Conservation (phyloP, 768 basidiomycete genomes). For the Cystobasidium onofrii region DNA sequence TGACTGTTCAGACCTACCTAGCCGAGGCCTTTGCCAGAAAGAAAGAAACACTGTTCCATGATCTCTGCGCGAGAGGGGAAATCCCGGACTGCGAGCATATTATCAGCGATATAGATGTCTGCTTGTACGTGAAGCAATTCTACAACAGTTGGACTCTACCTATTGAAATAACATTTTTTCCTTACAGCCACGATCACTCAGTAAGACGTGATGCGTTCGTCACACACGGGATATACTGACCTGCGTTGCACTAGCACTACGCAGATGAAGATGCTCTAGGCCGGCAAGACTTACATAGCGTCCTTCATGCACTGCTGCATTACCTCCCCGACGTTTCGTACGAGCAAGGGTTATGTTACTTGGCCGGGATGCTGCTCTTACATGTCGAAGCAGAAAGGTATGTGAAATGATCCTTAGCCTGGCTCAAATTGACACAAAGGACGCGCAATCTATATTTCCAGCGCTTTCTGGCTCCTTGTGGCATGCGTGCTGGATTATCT, state of each 20-base stretch:
- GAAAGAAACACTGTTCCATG: conserved; percentile 12
- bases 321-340: neutral
- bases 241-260: neutral
- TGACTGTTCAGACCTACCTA: conserved; percentile 10
- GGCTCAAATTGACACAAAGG: no score
- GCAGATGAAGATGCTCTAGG: conserved; percentile 1
- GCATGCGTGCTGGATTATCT: neutral
- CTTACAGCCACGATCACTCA: neutral
- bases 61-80: conserved; percentile 5
- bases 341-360: neutral
- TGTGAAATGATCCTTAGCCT: no score
- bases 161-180: neutral
- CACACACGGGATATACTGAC: neutral
- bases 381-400: conserved; percentile 32
- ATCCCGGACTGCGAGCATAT: neutral
- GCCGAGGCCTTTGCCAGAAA: neutral
- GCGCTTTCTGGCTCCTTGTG: conserved; percentile 33
- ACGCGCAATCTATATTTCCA: neutral
- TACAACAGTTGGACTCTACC: neutral
- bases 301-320: neutral
- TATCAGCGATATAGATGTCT: neutral
- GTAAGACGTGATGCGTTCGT: neutral
- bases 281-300: neutral
- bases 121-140: neutral
- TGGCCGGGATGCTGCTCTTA: conserved; percentile 28